Conservation (phyloP, 2,329 filamentous ascomycete species). For the Aspergillus uvarum region DNA sequence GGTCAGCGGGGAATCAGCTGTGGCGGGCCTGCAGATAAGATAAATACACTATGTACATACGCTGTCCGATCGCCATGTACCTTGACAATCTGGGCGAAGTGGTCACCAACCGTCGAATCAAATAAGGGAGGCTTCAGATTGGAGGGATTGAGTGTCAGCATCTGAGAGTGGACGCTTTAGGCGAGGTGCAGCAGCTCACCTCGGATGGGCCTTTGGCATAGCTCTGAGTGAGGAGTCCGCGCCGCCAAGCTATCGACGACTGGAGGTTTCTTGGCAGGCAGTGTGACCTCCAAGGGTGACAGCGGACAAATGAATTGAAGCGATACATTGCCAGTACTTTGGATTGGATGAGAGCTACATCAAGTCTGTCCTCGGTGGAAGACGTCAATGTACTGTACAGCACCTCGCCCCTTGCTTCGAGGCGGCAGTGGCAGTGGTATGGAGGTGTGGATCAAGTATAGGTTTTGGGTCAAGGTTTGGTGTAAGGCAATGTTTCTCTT, state of each 20-base stretch:
- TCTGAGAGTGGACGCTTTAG: background rate
- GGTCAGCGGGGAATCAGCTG: constrained; percentile 1
- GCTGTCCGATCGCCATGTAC: constrained; percentile 51
- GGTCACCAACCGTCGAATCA: constrained; percentile 48
- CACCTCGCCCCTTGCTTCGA: background rate
- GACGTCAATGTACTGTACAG: background rate
- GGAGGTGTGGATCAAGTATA: background rate
- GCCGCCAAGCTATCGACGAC: background rate
- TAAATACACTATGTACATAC: constrained; percentile 38
- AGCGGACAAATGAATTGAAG: background rate
- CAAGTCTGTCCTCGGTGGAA: background rate
- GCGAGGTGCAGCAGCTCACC: constrained; percentile 18
- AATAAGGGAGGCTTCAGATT: constrained; percentile 44
- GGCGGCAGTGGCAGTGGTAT: background rate
- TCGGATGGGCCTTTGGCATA: constrained; percentile 32
- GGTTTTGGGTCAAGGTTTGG: no score
- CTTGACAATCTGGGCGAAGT: constrained; percentile 47
- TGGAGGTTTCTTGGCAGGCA: background rate
- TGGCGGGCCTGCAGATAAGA: no score
- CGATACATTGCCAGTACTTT: background rate
- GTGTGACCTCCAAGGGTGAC: background rate
- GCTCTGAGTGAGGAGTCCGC: constrained; percentile 30
- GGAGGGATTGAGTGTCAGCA: background rate
- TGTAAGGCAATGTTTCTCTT: no score
- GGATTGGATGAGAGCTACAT: background rate